Base-by-base conservation (phyloP, 2,329 filamentous ascomycete genomes). In the Alternaria triticimaculans region DNA sequence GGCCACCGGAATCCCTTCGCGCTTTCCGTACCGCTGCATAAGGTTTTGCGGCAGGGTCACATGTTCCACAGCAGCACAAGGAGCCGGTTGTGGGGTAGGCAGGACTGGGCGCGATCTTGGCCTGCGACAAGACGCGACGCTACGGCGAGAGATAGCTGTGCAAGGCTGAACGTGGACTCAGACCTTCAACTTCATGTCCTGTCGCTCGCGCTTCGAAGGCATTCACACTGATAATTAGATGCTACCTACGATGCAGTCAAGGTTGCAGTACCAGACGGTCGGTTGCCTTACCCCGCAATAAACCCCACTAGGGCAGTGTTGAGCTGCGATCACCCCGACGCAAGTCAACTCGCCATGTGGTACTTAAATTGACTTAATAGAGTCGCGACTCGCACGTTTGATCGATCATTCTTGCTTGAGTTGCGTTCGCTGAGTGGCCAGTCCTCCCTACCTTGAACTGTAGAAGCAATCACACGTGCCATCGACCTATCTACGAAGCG, bases 271-370 rank as follows among this genome's bases (percentile, higher is more conserved):
- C 64, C 65, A 58, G 46, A 43, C 41, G n/a, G 44, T 20, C 48
- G 60, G 67, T 61, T 59, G 55, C 55, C 62, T 57, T 67, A 75
- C 74, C 74, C 74, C 74, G 74, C 74, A 73, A 69, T 67, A 53
- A 65, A 67, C 18, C 55, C 49, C 55, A 50, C 67, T 72, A 60
- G 63, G 68, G 65, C 43, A 65, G 71, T 68, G 66, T 70, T 71
- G 72, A 70, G 63, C 41, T 62, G 14, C 51, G 48, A 46, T 48
- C 23, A 44, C 30, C 37, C 51, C 55, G 64, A 63, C 62, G 43
- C 41, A 59, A 58, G 60, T 74, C 68, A 72, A 67, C 68, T 73
- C 65, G 63, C 57, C 48, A 53, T 41, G 33, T 21, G 18, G 43
- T 53, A 26, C n/a, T 28, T 26, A 8, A 11, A 33, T 6, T 9